A percentile compares a stretch with the other conserved stretches of the same genome.
These are phyloP conservation scores for Kodamaea restingae DNA, from an alignment of 805 yeast species.

Conservation along the genomic window DNA sequence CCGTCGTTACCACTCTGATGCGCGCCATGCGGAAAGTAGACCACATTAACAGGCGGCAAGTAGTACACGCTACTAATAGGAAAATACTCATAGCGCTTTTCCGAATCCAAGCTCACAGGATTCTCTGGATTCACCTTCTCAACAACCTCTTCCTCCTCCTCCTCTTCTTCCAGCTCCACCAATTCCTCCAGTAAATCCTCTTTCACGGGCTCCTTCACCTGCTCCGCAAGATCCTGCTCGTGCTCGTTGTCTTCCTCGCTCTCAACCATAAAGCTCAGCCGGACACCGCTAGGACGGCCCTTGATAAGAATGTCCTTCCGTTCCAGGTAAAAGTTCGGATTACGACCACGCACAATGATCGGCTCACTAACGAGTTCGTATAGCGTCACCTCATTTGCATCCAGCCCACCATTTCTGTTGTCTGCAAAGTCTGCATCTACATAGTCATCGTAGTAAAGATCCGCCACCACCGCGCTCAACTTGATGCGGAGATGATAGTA, in stretches of 20 bases:
- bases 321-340: constrained; percentile 56
- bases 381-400: constrained; percentile 28
- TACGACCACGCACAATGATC: constrained; percentile 56
- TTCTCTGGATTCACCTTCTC: constrained; percentile 6
- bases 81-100: constrained; percentile 42
- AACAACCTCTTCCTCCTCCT: constrained; percentile 3
- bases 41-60: constrained; percentile 52
- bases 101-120: constrained; percentile 10
- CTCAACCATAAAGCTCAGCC: constrained; percentile 9
- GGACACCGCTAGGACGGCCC: constrained; percentile 12
- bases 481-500: constrained; percentile 39
- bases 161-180: constrained; percentile 10
- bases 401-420: constrained; percentile 13
- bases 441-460: constrained; percentile 35
- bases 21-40: constrained; percentile 52
- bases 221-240: background rate
- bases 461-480: constrained; percentile 36
- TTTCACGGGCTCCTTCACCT: constrained; percentile 2
- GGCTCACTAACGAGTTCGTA: constrained; percentile 38
- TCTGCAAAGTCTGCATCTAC: constrained; percentile 25
- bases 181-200: constrained; percentile 6
- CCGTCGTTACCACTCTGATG: constrained; percentile 29
- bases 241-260: constrained; percentile 8
- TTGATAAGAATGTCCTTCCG: constrained; percentile 46
- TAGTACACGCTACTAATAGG: constrained; percentile 50